A percentile compares a stretch with the other conserved stretches of the same genome.
Conservation (phyloP, 345 rosid genomes). For the Bruguiera sexangula region DNA sequence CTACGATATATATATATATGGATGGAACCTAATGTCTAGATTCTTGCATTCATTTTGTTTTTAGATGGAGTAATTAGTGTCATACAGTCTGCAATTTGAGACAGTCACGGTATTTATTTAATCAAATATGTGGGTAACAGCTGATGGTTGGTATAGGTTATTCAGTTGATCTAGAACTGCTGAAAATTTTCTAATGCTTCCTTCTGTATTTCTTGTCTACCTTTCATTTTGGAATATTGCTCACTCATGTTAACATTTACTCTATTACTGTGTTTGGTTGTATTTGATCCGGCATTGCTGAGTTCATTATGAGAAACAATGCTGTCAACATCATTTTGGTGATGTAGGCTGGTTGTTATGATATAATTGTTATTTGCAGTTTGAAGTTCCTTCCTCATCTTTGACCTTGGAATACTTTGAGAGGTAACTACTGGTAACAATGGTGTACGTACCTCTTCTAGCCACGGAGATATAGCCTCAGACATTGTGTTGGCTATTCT, state of each 20-base stretch:
- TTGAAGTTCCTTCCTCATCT: not conserved
- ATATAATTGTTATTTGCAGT: not conserved
- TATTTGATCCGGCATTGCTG: not conserved
- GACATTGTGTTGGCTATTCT: too few relatives aligned
- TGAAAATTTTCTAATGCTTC: not conserved
- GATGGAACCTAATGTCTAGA: too few relatives aligned
- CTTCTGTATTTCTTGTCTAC: not conserved
- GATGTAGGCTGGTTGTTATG: not conserved
- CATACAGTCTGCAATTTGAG: too few relatives aligned
- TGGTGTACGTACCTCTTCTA: too few relatives aligned
- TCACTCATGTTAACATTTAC: not conserved
- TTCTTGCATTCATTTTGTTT: too few relatives aligned
- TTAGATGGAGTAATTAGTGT: too few relatives aligned
- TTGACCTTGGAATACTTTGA: not conserved
- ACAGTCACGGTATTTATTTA: not conserved
- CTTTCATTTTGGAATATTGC: not conserved
- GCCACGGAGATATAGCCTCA: too few relatives aligned
- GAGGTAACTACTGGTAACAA: not conserved
- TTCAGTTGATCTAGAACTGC: not conserved
- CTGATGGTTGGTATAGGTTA: not conserved
- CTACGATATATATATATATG: too few relatives aligned
- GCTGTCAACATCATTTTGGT: not conserved
- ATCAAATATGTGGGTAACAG: not conserved
- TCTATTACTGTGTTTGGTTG: not conserved
- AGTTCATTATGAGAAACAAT: not conserved